Evolutionary conservation across 805 yeast genomes (phyloP), one percentile per base, ranked within the genome.

Genomic region (Metschnikowia kunwiensis): DNA sequence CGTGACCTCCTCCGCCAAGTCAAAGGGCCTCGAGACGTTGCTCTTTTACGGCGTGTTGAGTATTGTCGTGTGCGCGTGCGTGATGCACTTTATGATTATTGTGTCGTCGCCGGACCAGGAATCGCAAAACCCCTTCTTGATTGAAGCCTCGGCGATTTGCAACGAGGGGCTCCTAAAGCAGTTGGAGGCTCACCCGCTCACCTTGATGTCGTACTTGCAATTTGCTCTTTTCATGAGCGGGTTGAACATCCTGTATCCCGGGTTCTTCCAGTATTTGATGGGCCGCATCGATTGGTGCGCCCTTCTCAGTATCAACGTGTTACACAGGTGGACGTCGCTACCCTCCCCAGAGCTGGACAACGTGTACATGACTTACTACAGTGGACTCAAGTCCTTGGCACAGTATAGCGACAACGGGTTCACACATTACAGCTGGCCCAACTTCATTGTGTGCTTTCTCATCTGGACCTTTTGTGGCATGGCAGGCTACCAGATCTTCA

Each of bases 21-120:
- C 58, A 2, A 37, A 44, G 4, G 21, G 55, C 6, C 56, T 75
- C 12, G 55, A 65, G 4, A 34, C 44, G 7, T 46, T 63, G n/a
- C 55, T 75, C 5, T 53, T 68, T 17, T 49, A 54, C 5, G 70
- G 72, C 5, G 58, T 75, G 5, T 49, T 63, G 1, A 55, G 57
- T 11, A 58, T 70, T 13, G 54, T 75, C 6, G 50, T 71, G 2
- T 58, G 61, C 3, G 54, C 80, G 5, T 63, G 65, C n/a, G 38
- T 61, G 3, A 44, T 74, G 17, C 65, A 75, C 24, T 42, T 62
- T 24, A 52, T 72, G 40, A 60, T 68, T 6, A 58, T 70, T 32
- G 72, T 61, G n/a, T 57, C 50, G 36, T 66, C 83, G 24, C 80
- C 84, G 0, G 74, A 70, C 51, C 79, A 74, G 60, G 86, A 78